A percentile compares a stretch with the other conserved stretches of the same genome.
phyloP scores from a whole-genome alignment of 495 filamentous ascomycete species.

The Neurospora pannonica region DNA sequence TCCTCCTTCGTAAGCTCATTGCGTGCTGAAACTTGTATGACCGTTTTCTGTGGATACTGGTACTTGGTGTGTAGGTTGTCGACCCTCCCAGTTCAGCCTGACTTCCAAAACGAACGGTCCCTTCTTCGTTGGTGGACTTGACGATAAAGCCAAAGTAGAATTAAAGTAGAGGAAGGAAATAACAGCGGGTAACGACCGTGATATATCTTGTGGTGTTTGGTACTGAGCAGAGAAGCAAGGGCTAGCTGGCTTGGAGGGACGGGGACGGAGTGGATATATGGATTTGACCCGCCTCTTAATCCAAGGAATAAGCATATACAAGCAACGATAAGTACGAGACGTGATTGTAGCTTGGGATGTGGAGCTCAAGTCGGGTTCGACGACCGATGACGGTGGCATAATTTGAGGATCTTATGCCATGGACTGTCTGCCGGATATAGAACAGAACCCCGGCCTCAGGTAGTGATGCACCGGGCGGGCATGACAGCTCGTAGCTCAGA shows the following conservation, averaged over 20 bases:
- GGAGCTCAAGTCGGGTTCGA: constrained; percentile 34
- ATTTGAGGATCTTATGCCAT: constrained; percentile 50
- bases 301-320: constrained; percentile 37
- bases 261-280: constrained; percentile 33
- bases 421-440: constrained; percentile 43
- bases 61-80: not conserved
- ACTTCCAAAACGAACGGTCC: not conserved
- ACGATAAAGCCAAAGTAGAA: not conserved
- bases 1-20: constrained; percentile 26
- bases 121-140: not conserved
- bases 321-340: constrained; percentile 41
- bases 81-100: not conserved
- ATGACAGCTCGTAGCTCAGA: constrained; percentile 30
- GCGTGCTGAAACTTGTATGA: constrained; percentile 17
- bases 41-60: constrained; percentile 1
- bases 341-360: constrained; percentile 38
- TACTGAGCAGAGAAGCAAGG: constrained; percentile 23
- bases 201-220: constrained; percentile 44
- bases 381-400: constrained; percentile 44
- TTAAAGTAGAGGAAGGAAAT: not conserved
- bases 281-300: constrained; percentile 24
- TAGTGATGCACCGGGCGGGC: constrained; percentile 41
- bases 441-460: constrained; percentile 35
- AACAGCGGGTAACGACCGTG: constrained; percentile 30
- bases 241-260: constrained; percentile 5